Base-by-base conservation (phyloP, 768 basidiomycete genomes). In the Postia placenta region DNA sequence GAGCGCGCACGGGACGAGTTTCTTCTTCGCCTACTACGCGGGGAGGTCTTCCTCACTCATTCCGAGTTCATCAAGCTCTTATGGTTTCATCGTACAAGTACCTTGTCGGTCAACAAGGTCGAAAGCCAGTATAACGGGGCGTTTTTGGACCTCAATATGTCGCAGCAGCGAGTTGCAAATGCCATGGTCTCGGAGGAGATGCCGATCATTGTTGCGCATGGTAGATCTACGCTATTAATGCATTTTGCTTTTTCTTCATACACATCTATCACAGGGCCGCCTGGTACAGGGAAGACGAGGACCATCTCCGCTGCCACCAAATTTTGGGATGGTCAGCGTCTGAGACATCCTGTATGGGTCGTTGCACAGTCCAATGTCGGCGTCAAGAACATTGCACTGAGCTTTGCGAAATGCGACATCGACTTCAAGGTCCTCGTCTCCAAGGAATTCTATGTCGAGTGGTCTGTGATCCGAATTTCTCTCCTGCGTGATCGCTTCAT, bases 371-470 rank as follows among this genome's bases (percentile, higher is more conserved):
- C 84, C 15, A 91, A 91, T 66, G 80, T 90, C 39, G 88, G 84
- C 11, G 88, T 91, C 22, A 88, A 88, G 63, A 91, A 91, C 55
- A 90, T 91, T 63, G 88, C 86, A 28, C 78, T 83, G 58, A 86
- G 83, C 64, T 66, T 91, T 27, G 58, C 72, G 27, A 63, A 71
- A n/a, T 67, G 74, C 55, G 69, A 66, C 0, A 72, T 87, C 48
- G 57, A 74, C 11, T 91, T 83, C 78, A 79, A 71, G 48, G 70
- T 91, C 22, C 22, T 66, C 6, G 63, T 66, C 1, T 66, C 64
- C 5, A 41, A 51, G 11, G 63, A 64, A 19, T 66, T 64, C 41
- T 46, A 55, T 23, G 49, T 55, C 15, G 62, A 60, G 42, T 65
- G 64, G 65, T 64, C 14, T 3, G 5, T 23, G 6, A 11, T 25